Percentiles rank a stretch among this genome's conserved stretches.
phyloP scores from a whole-genome alignment of 805 yeast genomes.

The Ogataea siamensis region DNA sequence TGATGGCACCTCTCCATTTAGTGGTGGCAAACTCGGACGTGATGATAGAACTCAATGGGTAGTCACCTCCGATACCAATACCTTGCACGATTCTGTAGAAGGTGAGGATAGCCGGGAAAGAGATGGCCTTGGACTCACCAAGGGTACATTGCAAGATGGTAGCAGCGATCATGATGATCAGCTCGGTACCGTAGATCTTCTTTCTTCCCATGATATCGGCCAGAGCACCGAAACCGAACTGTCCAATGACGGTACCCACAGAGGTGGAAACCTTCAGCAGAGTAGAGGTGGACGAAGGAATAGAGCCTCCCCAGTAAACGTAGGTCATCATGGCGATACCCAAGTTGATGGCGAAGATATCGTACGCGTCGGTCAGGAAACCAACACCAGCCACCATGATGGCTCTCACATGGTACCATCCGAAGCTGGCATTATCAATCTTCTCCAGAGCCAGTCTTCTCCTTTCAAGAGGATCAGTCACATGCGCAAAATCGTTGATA shows the following conservation, averaged over 20 bases:
- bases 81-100: constrained; percentile 87
- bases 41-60: constrained; percentile 89
- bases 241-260: constrained; percentile 92
- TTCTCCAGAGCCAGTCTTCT: constrained; percentile 82
- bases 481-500: constrained; percentile 74
- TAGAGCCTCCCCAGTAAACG: constrained; percentile 64
- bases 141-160: constrained; percentile 73
- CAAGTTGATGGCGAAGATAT: constrained; percentile 85
- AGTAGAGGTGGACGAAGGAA: constrained; percentile 71
- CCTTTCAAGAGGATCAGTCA: constrained; percentile 83
- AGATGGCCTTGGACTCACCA: constrained; percentile 70
- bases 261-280: constrained; percentile 85
- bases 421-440: constrained; percentile 74
- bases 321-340: constrained; percentile 76
- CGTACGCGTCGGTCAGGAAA: constrained; percentile 89
- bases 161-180: constrained; percentile 79
- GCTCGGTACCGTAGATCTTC: constrained; percentile 81
- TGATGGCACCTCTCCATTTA: constrained; percentile 97
- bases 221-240: constrained; percentile 75
- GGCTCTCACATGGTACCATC: constrained; percentile 82
- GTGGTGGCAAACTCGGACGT: constrained; percentile 92
- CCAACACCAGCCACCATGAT: constrained; percentile 90
- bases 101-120: constrained; percentile 69
- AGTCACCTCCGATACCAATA: constrained; percentile 97
- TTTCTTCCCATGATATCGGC: constrained; percentile 87